Evolutionary conservation across 169 alveolate species (phyloP).

Genomic region (Sarcocystis neurona): DNA sequence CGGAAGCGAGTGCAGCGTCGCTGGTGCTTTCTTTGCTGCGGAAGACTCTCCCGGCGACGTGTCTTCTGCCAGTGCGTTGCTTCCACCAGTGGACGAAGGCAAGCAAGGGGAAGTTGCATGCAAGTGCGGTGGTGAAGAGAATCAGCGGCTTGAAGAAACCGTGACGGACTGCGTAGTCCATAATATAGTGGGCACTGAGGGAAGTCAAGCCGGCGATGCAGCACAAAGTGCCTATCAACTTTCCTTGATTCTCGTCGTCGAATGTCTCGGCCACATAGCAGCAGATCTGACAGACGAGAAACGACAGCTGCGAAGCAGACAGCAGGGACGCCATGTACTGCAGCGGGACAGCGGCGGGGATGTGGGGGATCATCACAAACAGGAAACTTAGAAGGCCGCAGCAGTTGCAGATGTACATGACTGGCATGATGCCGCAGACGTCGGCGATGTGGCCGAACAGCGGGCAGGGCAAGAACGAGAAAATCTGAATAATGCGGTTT

Average conservation of each 20-base stretch:
- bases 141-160: constrained; percentile 22
- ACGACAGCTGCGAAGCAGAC: constrained; percentile 35
- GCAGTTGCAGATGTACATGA: constrained; percentile 22
- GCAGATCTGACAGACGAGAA: constrained; percentile 35
- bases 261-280: constrained; percentile 27
- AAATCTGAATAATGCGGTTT: constrained; percentile 38
- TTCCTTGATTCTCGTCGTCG: constrained; percentile 24
- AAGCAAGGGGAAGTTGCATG: background rate
- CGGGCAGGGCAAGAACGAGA: constrained; percentile 49
- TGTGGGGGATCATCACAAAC: constrained; percentile 18
- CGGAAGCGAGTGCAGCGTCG: too few relatives aligned
- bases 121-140: background rate
- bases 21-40: too few relatives aligned
- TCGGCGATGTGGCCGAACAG: constrained; percentile 38
- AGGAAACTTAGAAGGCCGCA: constrained; percentile 8
- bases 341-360: constrained; percentile 18
- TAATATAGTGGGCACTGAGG: constrained; percentile 18
- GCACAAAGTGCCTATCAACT: constrained; percentile 34
- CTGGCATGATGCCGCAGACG: constrained; percentile 27
- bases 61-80: background rate
- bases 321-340: constrained; percentile 25
- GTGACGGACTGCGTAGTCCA: background rate
- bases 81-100: constrained; percentile 30
- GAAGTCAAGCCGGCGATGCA: constrained; percentile 30
- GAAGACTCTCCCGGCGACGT: too few relatives aligned